Evolutionary conservation across 306 rosid genomes (phyloP).

Genomic region (Oxytropis ochrocephala): DNA sequence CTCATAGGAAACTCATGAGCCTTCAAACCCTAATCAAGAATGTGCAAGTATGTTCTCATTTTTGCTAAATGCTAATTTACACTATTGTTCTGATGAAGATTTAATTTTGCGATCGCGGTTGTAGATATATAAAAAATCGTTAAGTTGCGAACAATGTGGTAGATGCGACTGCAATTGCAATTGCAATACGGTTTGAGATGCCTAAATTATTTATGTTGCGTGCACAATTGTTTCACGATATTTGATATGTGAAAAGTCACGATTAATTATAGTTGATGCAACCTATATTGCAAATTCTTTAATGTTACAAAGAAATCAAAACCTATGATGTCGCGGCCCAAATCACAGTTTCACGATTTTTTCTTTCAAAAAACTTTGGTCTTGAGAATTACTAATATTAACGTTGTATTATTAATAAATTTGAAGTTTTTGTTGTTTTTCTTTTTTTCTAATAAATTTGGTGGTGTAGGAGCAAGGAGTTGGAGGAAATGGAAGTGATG

Average conservation of each 20-base stretch:
- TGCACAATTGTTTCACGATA: no score
- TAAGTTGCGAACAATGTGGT: no score
- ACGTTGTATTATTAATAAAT: neutral
- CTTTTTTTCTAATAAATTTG: neutral
- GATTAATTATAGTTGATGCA: no score
- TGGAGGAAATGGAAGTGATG: constrained; percentile 28
- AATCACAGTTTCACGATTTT: neutral
- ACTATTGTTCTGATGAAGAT: neutral
- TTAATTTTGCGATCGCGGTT: neutral
- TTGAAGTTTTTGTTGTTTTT: neutral
- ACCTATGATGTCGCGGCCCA: no score
- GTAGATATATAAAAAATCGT: neutral
- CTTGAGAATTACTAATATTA: no score
- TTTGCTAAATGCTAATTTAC: neutral
- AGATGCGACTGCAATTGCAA: no score
- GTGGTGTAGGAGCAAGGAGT: constrained; percentile 37
- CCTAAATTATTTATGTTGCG: no score
- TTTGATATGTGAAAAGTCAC: no score
- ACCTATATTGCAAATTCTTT: no score
- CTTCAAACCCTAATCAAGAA: constrained; percentile 67
- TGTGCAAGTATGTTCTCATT: constrained; percentile 36
- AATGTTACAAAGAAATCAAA: no score
- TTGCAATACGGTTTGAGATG: no score
- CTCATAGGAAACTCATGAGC: constrained; percentile 75
- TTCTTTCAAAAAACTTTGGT: no score